These are phyloP conservation scores for Annulohypoxylon stygium DNA, from an alignment of 495 filamentous ascomycete species.

Conservation along the genomic window DNA sequence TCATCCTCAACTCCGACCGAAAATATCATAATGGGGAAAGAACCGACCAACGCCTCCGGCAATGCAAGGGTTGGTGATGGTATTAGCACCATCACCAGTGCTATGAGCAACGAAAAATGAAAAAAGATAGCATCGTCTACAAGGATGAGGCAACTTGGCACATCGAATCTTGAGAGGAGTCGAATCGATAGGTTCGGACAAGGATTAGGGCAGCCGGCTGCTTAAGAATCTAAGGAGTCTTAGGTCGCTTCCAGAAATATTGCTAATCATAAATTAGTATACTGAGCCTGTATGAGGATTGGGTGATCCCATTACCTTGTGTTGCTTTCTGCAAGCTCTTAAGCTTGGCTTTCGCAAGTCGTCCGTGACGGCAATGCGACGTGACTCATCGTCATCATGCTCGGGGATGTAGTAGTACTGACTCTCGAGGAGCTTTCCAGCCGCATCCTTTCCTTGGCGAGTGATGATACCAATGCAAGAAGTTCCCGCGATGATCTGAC, in stretches of 20 bases:
- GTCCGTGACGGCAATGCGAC: conserved; percentile 85
- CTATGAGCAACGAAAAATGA: conserved; percentile 13
- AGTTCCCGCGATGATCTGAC: conserved; percentile 75
- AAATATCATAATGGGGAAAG: conserved; percentile 26
- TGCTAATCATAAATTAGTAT: conserved; percentile 66
- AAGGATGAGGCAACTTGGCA: not conserved
- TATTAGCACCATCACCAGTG: conserved; percentile 25
- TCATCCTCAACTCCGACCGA: conserved; percentile 31
- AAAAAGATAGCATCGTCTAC: conserved; percentile 18
- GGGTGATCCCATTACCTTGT: conserved; percentile 77
- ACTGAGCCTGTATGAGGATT: conserved; percentile 16
- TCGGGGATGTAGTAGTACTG: conserved; percentile 99
- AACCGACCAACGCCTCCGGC: conserved; percentile 46
- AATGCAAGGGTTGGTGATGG: conserved; percentile 45
- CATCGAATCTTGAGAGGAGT: not conserved
- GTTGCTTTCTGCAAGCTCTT: conserved; percentile 88
- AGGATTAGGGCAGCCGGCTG: conserved; percentile 22
- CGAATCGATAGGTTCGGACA: not conserved
- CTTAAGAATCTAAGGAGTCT: conserved; percentile 58
- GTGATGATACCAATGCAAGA: conserved; percentile 87
- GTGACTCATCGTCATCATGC: conserved; percentile 80
- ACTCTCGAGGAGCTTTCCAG: conserved; percentile 91
- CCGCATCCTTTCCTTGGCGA: conserved; percentile 94
- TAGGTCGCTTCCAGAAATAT: conserved; percentile 93
- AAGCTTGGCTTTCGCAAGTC: conserved; percentile 88